Evolutionary conservation across 2,329 filamentous ascomycete species (phyloP), one percentile per base, ranked within the genome.

Genomic region (Botrytis fragariae): DNA sequence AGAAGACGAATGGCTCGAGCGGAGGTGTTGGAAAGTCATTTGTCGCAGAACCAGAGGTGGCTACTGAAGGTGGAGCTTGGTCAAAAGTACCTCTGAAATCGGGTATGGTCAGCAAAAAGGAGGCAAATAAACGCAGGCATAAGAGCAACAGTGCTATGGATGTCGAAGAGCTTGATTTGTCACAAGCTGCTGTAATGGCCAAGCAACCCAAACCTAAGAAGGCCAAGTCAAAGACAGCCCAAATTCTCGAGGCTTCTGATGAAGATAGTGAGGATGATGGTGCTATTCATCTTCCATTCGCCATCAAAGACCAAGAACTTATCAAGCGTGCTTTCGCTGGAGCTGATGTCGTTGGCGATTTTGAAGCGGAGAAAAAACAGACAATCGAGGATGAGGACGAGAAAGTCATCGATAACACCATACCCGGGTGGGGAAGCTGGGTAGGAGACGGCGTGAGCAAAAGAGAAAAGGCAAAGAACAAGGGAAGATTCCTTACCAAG

Each of bases 391-490:
- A 93, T 29, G 94, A 98, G 82, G 94, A 92, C 77, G 93, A 97
- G 80, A 92, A 96, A 82, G 85, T 93, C 72, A 84, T 94, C 44
- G 94, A 95, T 81, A 92, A 92, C 77, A 92, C 93, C n/a, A 87
- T 99, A 9, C 94, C 94, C 0, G 96, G 96, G 63, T 99, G 96
- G 96, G 96, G 96, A 76, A 91, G 87, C 79, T 98, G 96, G 96
- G 88, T 92, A 8, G 96, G 96, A 75, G 90, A 92, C 25, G 95
- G 95, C 29, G 86, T 98, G 76, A 92, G 89, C 82, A 91, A 89
- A 77, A 89, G 88, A 75, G 88, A 92, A 76, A 87, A 89, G 82
- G 89, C 89, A 80, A 84, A 87, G 77, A 90, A 92, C 79, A 85
- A 86, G 79, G 87, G 86, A 72, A 82, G 88, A 29, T 89, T 91